phyloP scores from a whole-genome alignment of 192 early-diverging fungal genomes.

The Coemansia sp. region DNA sequence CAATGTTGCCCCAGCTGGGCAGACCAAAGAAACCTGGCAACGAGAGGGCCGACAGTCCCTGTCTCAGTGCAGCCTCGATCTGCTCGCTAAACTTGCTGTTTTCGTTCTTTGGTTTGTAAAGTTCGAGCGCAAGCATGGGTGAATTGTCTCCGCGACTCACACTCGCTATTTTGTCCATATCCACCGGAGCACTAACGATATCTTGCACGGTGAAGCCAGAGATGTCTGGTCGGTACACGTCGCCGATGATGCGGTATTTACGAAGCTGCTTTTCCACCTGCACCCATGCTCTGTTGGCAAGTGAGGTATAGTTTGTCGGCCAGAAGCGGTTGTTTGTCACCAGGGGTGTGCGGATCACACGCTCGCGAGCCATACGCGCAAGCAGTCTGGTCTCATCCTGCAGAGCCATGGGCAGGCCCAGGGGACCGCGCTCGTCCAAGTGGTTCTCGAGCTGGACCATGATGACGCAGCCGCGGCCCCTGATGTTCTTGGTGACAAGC shows the following conservation, averaged over 20 bases:
- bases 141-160: slow-evolving; percentile 27
- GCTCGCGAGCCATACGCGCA: slow-evolving; percentile 70
- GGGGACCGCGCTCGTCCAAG: slow-evolving; percentile 54
- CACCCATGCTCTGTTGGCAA: slow-evolving; percentile 17
- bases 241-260: slow-evolving; percentile 24
- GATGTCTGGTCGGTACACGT: slow-evolving; percentile 25
- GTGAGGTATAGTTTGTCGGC: slow-evolving; percentile 31
- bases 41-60: slow-evolving; percentile 41
- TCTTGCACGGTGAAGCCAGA: slow-evolving; percentile 31
- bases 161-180: slow-evolving; percentile 15
- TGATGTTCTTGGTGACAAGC: slow-evolving; percentile 56
- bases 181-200: slow-evolving; percentile 14
- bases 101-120: not conserved
- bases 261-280: slow-evolving; percentile 25
- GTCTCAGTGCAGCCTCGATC: slow-evolving; percentile 42
- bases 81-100: slow-evolving; percentile 17
- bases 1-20: slow-evolving; percentile 23
- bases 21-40: slow-evolving; percentile 27
- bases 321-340: slow-evolving; percentile 71
- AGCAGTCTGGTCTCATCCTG: slow-evolving; percentile 79
- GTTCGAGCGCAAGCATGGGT: slow-evolving; percentile 41
- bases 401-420: slow-evolving; percentile 66
- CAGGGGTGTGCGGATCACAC: slow-evolving; percentile 73
- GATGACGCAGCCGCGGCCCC: slow-evolving; percentile 66
- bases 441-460: slow-evolving; percentile 84